Evolutionary conservation across 2,329 filamentous ascomycete genomes (phyloP).

Genomic region (Zasmidium angulare): DNA sequence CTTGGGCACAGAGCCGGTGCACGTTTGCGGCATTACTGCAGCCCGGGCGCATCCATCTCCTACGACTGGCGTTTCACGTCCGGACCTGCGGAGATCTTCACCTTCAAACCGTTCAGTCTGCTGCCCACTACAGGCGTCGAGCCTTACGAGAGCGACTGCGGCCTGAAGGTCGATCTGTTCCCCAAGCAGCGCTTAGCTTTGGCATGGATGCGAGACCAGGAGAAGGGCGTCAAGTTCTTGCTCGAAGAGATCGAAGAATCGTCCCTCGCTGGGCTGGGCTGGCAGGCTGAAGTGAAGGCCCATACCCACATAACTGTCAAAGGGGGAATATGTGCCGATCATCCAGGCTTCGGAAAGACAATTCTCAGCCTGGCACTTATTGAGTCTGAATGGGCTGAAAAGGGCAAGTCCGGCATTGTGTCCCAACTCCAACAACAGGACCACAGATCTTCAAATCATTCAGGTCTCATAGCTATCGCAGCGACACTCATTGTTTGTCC

Average conservation of each 20-base stretch:
- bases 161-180: constrained; percentile 44
- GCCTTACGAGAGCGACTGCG: constrained; percentile 6
- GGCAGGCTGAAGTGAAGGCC: constrained; percentile 59
- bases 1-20: constrained; percentile 33
- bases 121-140: constrained; percentile 7
- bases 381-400: constrained; percentile 42
- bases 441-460: constrained; percentile 4
- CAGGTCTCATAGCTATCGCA: constrained; percentile 45
- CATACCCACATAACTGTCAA: constrained; percentile 43
- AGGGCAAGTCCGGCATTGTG: neutral
- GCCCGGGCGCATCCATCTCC: neutral
- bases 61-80: constrained; percentile 30
- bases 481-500: constrained; percentile 64
- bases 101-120: constrained; percentile 24
- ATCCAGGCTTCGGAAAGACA: constrained; percentile 68
- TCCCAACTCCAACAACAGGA: constrained; percentile 8
- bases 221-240: constrained; percentile 46
- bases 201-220: constrained; percentile 60
- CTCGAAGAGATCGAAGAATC: constrained; percentile 61
- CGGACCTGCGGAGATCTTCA: constrained; percentile 1
- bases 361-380: constrained; percentile 60
- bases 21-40: constrained; percentile 12
- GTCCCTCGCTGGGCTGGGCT: constrained; percentile 44
- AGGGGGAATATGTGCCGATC: constrained; percentile 64
- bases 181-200: constrained; percentile 57